A percentile compares a stretch with the other conserved stretches of the same genome.
Evolutionary conservation across 2,329 filamentous ascomycete genomes (phyloP).

Genomic region (Paraphoma chrysanthemicola): DNA sequence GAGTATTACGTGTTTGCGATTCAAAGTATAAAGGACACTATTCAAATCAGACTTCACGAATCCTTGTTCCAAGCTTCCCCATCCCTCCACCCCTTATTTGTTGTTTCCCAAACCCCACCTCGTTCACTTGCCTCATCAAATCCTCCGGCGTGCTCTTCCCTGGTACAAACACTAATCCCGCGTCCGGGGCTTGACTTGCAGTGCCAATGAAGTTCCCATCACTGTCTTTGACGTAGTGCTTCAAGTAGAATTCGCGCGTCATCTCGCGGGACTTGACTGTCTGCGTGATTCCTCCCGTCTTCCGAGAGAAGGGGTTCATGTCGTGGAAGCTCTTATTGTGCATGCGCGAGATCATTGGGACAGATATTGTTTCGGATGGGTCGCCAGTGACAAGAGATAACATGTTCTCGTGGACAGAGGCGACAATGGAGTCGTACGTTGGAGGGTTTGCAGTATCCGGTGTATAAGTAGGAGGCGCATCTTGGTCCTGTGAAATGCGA

Average conservation of each 20-base stretch:
- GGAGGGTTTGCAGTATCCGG: constrained; percentile 3
- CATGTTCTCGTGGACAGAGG: background rate
- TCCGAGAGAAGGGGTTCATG: constrained; percentile 20
- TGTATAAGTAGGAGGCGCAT: constrained; percentile 11
- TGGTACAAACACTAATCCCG: constrained; percentile 36
- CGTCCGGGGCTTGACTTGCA: constrained; percentile 28
- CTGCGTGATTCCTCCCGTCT: constrained; percentile 8
- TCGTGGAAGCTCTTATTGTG: constrained; percentile 13
- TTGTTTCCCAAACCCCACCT: constrained; percentile 33
- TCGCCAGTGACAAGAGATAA: constrained; percentile 7
- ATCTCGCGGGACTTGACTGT: constrained; percentile 13
- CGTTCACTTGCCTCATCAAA: constrained; percentile 31
- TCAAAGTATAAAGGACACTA: too few relatives aligned
- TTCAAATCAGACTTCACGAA: background rate
- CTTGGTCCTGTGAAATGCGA: background rate
- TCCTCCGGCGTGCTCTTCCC: constrained; percentile 36
- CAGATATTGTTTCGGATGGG: constrained; percentile 17
- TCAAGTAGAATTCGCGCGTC: constrained; percentile 33
- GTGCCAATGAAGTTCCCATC: constrained; percentile 39
- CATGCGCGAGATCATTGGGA: constrained; percentile 17
- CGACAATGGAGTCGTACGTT: constrained; percentile 12
- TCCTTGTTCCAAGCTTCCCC: constrained; percentile 9
- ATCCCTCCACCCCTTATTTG: constrained; percentile 12
- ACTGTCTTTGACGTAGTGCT: constrained; percentile 38
- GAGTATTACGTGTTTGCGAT: too few relatives aligned